Conservation (phyloP, 768 basidiomycete species). For the Mycena indigotica region DNA sequence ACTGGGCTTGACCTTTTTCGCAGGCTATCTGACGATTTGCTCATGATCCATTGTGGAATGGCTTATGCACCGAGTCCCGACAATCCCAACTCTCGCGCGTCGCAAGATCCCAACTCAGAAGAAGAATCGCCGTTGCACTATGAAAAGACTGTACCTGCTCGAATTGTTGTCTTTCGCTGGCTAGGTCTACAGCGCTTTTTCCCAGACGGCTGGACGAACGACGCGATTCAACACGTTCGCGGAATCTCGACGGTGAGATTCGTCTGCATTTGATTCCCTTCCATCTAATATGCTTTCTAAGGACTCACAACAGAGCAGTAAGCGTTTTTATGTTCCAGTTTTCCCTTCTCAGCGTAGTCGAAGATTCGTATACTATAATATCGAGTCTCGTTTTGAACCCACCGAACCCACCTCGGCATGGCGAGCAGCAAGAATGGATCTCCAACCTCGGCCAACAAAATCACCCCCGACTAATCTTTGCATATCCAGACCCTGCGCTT, state of each 20-base stretch:
- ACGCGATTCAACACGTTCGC: not conserved
- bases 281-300: not conserved
- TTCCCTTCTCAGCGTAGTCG: not conserved
- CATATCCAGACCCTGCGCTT: not conserved
- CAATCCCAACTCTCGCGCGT: not conserved
- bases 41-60: conserved; percentile 57
- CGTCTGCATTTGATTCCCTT: not conserved
- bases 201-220: not conserved
- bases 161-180: conserved; percentile 13
- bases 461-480: not conserved
- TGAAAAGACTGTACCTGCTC: not conserved
- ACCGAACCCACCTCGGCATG: not conserved
- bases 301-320: conserved; percentile 1
- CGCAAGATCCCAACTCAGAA: conserved; percentile 14
- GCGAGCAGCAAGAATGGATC: not conserved
- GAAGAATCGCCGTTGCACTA: conserved; percentile 11
- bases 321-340: not conserved
- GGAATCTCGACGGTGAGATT: conserved; percentile 7
- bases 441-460: not conserved
- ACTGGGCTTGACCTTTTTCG: not conserved
- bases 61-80: conserved; percentile 46
- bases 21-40: conserved; percentile 61
- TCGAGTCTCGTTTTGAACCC: not conserved
- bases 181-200: conserved; percentile 16
- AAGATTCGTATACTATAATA: not conserved